Conservation (phyloP, 2,329 filamentous ascomycete species). For the Davidsoniella virescens region DNA sequence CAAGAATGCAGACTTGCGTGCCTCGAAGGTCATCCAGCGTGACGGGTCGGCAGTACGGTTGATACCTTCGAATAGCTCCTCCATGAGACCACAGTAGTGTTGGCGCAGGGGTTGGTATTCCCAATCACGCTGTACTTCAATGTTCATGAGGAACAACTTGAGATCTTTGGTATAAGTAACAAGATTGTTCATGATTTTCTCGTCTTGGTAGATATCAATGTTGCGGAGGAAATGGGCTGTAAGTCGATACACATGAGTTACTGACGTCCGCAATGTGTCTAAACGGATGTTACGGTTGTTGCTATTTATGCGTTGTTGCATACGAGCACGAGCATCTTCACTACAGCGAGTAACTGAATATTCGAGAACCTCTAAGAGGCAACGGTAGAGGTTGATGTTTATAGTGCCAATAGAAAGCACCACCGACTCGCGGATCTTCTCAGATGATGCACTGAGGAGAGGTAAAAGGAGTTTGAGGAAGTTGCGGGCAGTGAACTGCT, state of each 20-base stretch:
- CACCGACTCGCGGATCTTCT: conserved; percentile 74
- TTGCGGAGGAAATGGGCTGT: conserved; percentile 79
- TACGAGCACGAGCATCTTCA: conserved; percentile 69
- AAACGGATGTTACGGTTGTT: conserved; percentile 70
- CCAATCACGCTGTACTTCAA: conserved; percentile 87
- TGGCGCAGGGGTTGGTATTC: conserved; percentile 82
- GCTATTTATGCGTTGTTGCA: conserved; percentile 76
- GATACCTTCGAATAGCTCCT: conserved; percentile 83
- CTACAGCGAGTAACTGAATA: conserved; percentile 74
- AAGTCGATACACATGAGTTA: conserved; percentile 89
- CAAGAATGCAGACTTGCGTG: conserved; percentile 83
- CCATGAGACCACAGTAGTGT: conserved; percentile 87
- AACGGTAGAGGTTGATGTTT: conserved; percentile 84
- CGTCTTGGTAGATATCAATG: conserved; percentile 63
- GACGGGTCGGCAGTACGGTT: conserved; percentile 71
- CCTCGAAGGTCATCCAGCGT: conserved; percentile 95
- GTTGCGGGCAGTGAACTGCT: conserved; percentile 73
- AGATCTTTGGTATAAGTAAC: conserved; percentile 82
- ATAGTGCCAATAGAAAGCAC: conserved; percentile 87
- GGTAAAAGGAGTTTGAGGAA: conserved; percentile 88
- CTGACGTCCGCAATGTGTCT: conserved; percentile 77
- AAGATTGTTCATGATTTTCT: conserved; percentile 80
- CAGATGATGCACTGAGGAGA: conserved; percentile 62
- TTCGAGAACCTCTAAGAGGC: conserved; percentile 76
- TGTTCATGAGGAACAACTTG: conserved; percentile 86